Base-by-base conservation (phyloP, 768 basidiomycete species). In the Cystofilobasidium macerans region DNA sequence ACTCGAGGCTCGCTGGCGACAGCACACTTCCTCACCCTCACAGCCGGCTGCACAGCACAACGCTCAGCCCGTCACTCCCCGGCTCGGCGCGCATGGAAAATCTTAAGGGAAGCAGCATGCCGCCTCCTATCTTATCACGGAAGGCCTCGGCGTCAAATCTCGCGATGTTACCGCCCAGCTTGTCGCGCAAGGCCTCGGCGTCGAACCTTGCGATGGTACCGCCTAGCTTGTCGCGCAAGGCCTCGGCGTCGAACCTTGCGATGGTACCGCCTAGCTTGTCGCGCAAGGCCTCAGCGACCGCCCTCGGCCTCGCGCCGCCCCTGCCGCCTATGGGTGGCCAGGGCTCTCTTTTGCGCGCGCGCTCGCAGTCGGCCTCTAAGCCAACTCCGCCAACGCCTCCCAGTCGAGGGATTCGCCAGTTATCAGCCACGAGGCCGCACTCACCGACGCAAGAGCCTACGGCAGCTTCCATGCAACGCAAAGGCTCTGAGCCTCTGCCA, bases 401-500 rank as follows among this genome's bases (percentile, higher is more conserved):
- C 5, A 42, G 48, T 54, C n/a, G 51, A 1, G 2, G 28, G 8
- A 8, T 26, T 14, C 51, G 51, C 6, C 51, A 54, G 30, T 6
- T 20, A 2, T 54, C 51, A 1, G 51, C 51, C 18, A 14, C 51
- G 14, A 6, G 51, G 2, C 51, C 51, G 2, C 51, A 54, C 28
- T 54, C 51, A 12, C 51, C 51, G 7, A 54, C 51, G 13, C 32
- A 16, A 16, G 51, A 54, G 18, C 28, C 26, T 14, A 1, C 51
- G 3, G 2, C 51, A 11, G 28, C 32, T 18, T 16, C 51, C 28
- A 54, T 54, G 51, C 51, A 54, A 16, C 26, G 51, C 28, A 54
- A 54, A 30, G 51, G 28, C 14, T 54, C 51, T 8, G 51, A 57
- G 42, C 63, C 63, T 18, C 38, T 57, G 32, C 42, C 64, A 6